Percentiles rank a stretch among this genome's conserved stretches.
Evolutionary conservation across 2,329 filamentous ascomycete species (phyloP).

Genomic region (Colletotrichum camelliae): DNA sequence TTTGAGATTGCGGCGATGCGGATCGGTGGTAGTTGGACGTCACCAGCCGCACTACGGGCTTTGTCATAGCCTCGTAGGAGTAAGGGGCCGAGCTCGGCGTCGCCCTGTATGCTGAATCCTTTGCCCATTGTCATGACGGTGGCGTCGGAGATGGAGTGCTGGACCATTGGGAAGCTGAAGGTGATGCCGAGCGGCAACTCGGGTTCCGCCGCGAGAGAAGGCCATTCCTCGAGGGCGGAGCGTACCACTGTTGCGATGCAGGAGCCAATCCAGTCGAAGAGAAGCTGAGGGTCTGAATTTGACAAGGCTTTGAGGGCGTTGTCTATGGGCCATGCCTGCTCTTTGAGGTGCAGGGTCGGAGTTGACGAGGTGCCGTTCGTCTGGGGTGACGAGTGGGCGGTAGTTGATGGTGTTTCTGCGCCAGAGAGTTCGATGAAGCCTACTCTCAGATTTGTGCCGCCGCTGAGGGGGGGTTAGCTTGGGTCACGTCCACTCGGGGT

Average conservation of each 20-base stretch:
- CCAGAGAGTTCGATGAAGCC: slow-evolving; percentile 67
- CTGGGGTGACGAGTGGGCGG: neutral
- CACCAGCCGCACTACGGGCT: slow-evolving; percentile 35
- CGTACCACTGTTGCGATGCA: slow-evolving; percentile 77
- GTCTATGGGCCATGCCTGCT: slow-evolving; percentile 76
- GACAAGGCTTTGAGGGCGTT: slow-evolving; percentile 74
- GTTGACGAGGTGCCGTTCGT: slow-evolving; percentile 26
- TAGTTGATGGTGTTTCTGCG: slow-evolving; percentile 31
- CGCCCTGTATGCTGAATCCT: slow-evolving; percentile 67
- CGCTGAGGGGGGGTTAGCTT: slow-evolving; percentile 44
- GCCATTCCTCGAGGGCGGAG: slow-evolving; percentile 54
- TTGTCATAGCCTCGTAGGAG: slow-evolving; percentile 64
- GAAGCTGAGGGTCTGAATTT: slow-evolving; percentile 62
- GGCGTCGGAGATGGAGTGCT: slow-evolving; percentile 66
- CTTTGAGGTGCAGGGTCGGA: slow-evolving; percentile 64
- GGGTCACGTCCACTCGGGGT: neutral
- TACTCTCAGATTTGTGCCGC: slow-evolving; percentile 72
- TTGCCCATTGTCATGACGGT: slow-evolving; percentile 74
- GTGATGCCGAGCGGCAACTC: slow-evolving; percentile 70
- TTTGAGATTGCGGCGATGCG: slow-evolving; percentile 80
- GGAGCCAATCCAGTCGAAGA: slow-evolving; percentile 83
- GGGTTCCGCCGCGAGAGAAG: slow-evolving; percentile 41
- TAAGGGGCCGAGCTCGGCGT: slow-evolving; percentile 65
- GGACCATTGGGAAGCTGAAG: slow-evolving; percentile 74
- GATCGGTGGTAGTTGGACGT: slow-evolving; percentile 62